These are phyloP conservation scores for Sisymbrium altissimum DNA, from an alignment of 345 rosid species.

Conservation along the genomic window DNA sequence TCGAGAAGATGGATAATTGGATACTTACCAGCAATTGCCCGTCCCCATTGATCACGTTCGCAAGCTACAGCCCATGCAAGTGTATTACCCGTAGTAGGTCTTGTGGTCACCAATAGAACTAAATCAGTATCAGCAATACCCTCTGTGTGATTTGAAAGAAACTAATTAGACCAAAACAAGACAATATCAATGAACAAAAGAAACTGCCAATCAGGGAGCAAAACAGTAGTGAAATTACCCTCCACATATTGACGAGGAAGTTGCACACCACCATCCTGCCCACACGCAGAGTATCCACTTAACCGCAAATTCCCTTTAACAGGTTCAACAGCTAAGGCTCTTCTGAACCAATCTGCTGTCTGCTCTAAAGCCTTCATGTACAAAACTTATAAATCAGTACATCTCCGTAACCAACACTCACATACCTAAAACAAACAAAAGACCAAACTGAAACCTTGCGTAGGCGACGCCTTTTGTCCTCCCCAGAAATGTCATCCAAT, in stretches of 20 bases:
- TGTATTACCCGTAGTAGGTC: conserved; percentile 99
- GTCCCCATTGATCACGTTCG: conserved; percentile 99
- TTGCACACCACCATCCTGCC: conserved; percentile 99
- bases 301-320: conserved; percentile 92
- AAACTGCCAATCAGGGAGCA: background rate
- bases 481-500: conserved; percentile 79
- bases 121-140: conserved; percentile 92
- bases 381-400: conserved; percentile 30
- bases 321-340: conserved; percentile 95
- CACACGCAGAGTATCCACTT: conserved; percentile 99
- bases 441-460: conserved; percentile 58
- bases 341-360: conserved; percentile 89
- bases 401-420: conserved; percentile 1
- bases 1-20: background rate
- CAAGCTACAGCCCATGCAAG: conserved; percentile 99
- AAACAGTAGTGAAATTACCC: conserved; percentile 48
- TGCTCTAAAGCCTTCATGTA: conserved; percentile 84
- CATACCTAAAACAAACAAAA: background rate
- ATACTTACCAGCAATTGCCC: conserved; percentile 89
- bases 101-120: conserved; percentile 93
- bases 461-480: conserved; percentile 82
- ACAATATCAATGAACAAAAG: background rate
- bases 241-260: conserved; percentile 93
- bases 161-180: conserved; percentile 1
- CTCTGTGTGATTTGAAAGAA: conserved; percentile 40